Evolutionary conservation across 495 filamentous ascomycete genomes (phyloP), one percentile per base, ranked within the genome.

Genomic region (Lasiosphaeris hirsuta): DNA sequence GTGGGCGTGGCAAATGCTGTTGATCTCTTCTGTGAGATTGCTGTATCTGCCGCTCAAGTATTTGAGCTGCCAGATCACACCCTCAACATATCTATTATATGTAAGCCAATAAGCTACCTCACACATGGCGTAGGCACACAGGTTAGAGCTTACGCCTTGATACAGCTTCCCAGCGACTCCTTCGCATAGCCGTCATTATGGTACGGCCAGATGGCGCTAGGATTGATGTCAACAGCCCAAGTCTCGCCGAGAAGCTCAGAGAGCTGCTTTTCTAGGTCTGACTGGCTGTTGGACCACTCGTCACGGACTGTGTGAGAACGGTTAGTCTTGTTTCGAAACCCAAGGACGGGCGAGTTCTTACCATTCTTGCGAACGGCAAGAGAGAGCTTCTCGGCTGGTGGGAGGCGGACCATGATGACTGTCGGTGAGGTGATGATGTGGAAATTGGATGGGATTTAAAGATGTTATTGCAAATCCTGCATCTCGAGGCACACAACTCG

Each of bases 351-450:
- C 34, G 13, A 46, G 9, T 35, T 61, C 72, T 60, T 59, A 80
- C 78, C 61, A 61, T 79, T 81, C 64, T 79, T 81, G 60, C 78
- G 78, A 30, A 77, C 56, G 19, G 74, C 78, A 53, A 83, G 75
- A n/a, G 79, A 72, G 8, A 83, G 68, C 63, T 81, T 82, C 62
- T 73, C 76, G 42, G 70, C 72, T n/a, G 76, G 69, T 6, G 73
- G 72, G 23, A 74, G 65, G 15, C 63, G 72, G 43, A 59, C 53
- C 75, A 78, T 78, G 54, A 5, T 67, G 64, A 51, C 33, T 30
- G 34, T 45, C 13, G 33, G 39, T 47, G 17, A 38, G 34, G 19
- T 48, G 30, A 37, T 39, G 14, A 23, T 39, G 18, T 7, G 15
- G 17, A 36, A n/a, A 15, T 3, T 18, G 57, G 11, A 11, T 47